Base-by-base conservation (phyloP, 495 filamentous ascomycete species). In the Penicillium arizonense region DNA sequence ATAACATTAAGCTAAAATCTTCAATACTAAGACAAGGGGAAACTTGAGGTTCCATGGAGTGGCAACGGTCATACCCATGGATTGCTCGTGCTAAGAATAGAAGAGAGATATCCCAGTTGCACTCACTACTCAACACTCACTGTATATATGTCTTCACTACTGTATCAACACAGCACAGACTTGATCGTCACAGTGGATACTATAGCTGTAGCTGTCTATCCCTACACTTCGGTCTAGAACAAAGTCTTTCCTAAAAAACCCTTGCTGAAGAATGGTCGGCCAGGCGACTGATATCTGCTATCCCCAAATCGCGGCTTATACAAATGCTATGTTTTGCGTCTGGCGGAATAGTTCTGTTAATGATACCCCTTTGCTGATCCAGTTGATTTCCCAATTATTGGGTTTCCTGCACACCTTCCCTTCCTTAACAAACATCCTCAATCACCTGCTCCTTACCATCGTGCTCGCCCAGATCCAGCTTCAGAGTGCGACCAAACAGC, bases 401-500 rank as follows among this genome's bases (percentile, higher is more conserved):
- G 7, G 8, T 30, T 26, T 26, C 24, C 24, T 26, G 4, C 24
- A 30, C 7, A 5, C 28, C 28, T 30, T 30, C 28, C 28, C 6
- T 8, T 30, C 9, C 47, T 67, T 71, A 85, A 56, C 82, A 85
- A 16, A 84, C 73, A 69, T 84, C 76, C 65, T 85, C 82, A 60
- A 84, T 71, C 61, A 77, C 65, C 59, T 77, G 51, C 26, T 73
- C 65, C 45, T 63, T 73, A 1, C 71, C 77, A 61, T 77, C 71
- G 61, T 74, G 72, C 36, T 71, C 70, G 13, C 93, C 93, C 53
- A 96, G 63, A 55, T 96, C 90, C 18, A 84, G 72, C 73, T 87
- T 89, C 67, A 97, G 67, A 2, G 81, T 86, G 28, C 93, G 75
- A 5, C 81, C 84, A 73, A 97, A 97, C 47, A 96, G 61, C 74